Evolutionary conservation across 1,284 basidiomycete species (phyloP).

Genomic region (Leccinum huronense): DNA sequence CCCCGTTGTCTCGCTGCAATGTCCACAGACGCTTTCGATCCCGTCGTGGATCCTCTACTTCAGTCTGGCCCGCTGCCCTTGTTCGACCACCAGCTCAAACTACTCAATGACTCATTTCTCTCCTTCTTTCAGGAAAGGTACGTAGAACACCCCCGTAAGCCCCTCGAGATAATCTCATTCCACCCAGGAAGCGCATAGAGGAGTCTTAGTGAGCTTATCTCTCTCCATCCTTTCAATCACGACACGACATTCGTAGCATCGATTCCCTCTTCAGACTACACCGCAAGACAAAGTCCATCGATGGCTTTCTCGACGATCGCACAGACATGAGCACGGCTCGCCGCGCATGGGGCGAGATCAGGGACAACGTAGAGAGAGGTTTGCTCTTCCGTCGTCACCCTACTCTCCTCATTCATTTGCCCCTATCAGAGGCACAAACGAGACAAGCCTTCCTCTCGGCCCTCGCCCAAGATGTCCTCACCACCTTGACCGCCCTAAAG

Average conservation of each 20-base stretch:
- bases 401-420: not conserved
- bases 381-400: constrained; percentile 18
- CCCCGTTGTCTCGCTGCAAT: constrained; percentile 12
- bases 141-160: constrained; percentile 26
- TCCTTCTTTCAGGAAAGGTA: constrained; percentile 84
- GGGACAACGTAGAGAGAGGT: constrained; percentile 83
- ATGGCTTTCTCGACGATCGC: constrained; percentile 63
- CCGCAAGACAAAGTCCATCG: constrained; percentile 64
- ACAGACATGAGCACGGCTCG: constrained; percentile 61
- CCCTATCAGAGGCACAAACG: constrained; percentile 68
- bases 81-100: constrained; percentile 70
- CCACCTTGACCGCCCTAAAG: constrained; percentile 63
- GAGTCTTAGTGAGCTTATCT: constrained; percentile 68
- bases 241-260: constrained; percentile 46
- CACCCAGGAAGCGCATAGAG: constrained; percentile 72
- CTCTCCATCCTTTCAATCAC: not conserved
- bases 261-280: constrained; percentile 71
- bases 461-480: constrained; percentile 70
- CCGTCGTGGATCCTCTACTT: constrained; percentile 42
- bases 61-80: constrained; percentile 60
- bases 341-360: constrained; percentile 76
- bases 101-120: constrained; percentile 74
- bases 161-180: constrained; percentile 8
- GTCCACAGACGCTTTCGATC: constrained; percentile 30
- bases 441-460: constrained; percentile 73